These are phyloP conservation scores for Ramularia endophylla DNA, from an alignment of 2,329 filamentous ascomycete genomes.

Conservation along the genomic window DNA sequence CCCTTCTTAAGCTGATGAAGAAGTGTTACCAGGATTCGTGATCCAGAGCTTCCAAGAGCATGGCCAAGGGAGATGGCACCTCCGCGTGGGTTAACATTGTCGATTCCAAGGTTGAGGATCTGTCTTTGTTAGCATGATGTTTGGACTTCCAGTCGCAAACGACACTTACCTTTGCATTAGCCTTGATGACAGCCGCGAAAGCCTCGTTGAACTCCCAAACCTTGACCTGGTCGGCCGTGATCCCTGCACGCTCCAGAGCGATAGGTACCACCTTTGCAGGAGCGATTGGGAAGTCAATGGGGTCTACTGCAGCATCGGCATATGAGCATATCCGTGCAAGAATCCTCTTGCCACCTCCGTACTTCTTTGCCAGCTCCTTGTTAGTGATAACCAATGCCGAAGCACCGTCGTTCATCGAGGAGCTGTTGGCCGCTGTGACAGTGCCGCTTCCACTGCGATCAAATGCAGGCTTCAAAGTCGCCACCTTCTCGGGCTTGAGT, in stretches of 20 bases:
- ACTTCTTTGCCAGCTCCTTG: slow-evolving; percentile 72
- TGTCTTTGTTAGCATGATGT: slow-evolving; percentile 30
- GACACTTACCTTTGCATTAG: slow-evolving; percentile 70
- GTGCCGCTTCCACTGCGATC: slow-evolving; percentile 78
- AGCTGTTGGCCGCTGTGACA: slow-evolving; percentile 91
- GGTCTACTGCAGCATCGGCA: slow-evolving; percentile 83
- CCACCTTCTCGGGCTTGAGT: slow-evolving; percentile 78
- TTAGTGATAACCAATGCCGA: slow-evolving; percentile 82
- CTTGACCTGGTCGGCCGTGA: slow-evolving; percentile 84
- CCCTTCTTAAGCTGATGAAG: slow-evolving; percentile 87
- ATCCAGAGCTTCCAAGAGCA: slow-evolving; percentile 87
- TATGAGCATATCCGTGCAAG: slow-evolving; percentile 80
- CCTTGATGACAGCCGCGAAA: slow-evolving; percentile 91
- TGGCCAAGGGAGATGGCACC: slow-evolving; percentile 91
- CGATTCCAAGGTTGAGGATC: slow-evolving; percentile 74
- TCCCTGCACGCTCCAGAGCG: slow-evolving; percentile 79
- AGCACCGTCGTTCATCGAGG: slow-evolving; percentile 90
- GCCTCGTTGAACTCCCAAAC: slow-evolving; percentile 99
- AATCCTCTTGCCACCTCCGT: slow-evolving; percentile 67
- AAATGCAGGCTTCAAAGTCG: slow-evolving; percentile 86
- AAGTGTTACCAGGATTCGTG: slow-evolving; percentile 81
- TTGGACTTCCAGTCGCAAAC: background rate
- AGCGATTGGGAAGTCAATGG: slow-evolving; percentile 91
- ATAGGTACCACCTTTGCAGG: slow-evolving; percentile 89
- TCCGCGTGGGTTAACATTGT: slow-evolving; percentile 79